Evolutionary conservation across 2,329 filamentous ascomycete species (phyloP), one percentile per base, ranked within the genome.

Genomic region (Colletotrichum shisoi): DNA sequence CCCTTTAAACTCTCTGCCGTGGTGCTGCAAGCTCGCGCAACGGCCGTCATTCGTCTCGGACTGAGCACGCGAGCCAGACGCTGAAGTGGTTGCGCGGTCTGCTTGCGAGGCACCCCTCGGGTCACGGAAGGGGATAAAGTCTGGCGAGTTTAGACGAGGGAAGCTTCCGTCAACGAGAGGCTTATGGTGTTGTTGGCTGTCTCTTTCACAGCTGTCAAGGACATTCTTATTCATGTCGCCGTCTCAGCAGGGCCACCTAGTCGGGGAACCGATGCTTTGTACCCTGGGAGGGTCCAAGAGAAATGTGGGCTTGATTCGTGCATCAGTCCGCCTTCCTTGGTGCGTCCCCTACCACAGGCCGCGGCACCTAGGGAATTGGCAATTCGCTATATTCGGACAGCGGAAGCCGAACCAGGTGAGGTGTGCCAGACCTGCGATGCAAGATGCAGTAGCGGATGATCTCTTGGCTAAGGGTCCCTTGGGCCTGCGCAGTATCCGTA

Each of bases 371-470:
- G 31, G 31, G 7, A 9, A 6, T 40, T 8, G 37, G 40, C 19
- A 8, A 34, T 27, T 21, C 40, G 21, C 37, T 7, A 37, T 42
- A 37, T 42, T 37, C 46, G 40, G 40, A 45, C 34, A 27, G 48
- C 24, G 24, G 48, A 52, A 61, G 48, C 40, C 19, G 24, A 19
- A 31, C 40, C 37, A 45, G 17, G 27, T 34, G 24, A 45, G 44
- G 39, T 31, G 56, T 27, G 54, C 45, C 62, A 52, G 46, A 31
- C 48, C 40, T 45, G 62, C 48, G 24, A 59, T 62, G 58, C 37
- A 51, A 65, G 49, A 49, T 66, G 58, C 58, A 62, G 54, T 46
- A 68, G 65, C 61, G 49, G 65, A 56, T 60, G 62, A 65, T 60
- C 61, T 57, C 54, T 60, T 56, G 62, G 62, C 64, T 48, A 49